Percentiles rank a stretch among this genome's conserved stretches.
Conservation (phyloP, 768 basidiomycete genomes). For the Cystobasidium tubakii region DNA sequence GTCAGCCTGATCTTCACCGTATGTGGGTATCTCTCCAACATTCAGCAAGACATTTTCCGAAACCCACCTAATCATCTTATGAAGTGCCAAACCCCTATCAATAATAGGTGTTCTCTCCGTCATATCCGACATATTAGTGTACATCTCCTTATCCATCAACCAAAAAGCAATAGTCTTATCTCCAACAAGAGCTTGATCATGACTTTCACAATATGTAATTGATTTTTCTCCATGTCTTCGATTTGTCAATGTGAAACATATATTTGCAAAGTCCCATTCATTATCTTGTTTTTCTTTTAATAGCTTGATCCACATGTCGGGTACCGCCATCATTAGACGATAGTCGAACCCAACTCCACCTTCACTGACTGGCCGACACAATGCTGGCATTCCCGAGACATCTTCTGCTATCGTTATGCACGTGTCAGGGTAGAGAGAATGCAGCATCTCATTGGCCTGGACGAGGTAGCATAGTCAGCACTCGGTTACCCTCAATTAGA, state of each 20-base stretch:
- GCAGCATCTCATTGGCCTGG: constrained; percentile 87
- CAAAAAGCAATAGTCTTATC: constrained; percentile 99
- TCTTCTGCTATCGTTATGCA: constrained; percentile 94
- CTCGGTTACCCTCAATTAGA: too few species aligned
- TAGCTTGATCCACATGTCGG: constrained; percentile 99
- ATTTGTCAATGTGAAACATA: constrained; percentile 83
- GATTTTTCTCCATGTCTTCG: constrained; percentile 82
- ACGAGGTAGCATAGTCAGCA: too few species aligned
- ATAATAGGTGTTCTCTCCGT: constrained; percentile 74
- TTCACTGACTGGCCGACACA: constrained; percentile 67
- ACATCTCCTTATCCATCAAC: constrained; percentile 99
- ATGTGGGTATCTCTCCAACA: too few species aligned
- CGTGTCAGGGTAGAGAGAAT: constrained; percentile 64
- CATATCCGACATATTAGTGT: constrained; percentile 89
- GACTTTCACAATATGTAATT: constrained; percentile 88
- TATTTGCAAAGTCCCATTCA: constrained; percentile 79
- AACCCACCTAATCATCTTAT: constrained; percentile 91
- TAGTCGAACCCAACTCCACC: constrained; percentile 98
- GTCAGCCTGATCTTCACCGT: too few species aligned
- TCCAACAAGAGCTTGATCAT: constrained; percentile 95
- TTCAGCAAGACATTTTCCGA: too few species aligned
- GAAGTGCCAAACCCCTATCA: constrained; percentile 80
- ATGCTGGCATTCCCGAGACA: constrained; percentile 96
- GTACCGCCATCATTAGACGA: constrained; percentile 94
- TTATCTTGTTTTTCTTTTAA: constrained; percentile 83